Evolutionary conservation across 2,329 filamentous ascomycete genomes (phyloP).

Genomic region (Orbilia oligospora): DNA sequence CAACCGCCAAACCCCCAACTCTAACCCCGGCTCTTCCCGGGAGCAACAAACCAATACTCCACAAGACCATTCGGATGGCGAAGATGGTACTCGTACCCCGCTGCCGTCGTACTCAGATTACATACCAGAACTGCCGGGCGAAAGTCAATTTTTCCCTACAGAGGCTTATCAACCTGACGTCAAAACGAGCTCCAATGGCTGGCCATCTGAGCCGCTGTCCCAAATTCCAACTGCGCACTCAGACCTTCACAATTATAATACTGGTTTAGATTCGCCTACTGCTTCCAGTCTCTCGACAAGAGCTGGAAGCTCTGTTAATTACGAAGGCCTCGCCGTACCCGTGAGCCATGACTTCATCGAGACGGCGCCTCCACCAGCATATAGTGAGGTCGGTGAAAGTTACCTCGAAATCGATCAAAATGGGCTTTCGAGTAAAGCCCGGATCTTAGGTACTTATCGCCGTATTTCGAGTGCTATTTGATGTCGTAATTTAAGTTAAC

Average conservation of each 20-base stretch:
- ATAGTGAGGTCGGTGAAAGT: constrained; percentile 65
- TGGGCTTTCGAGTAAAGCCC: constrained; percentile 67
- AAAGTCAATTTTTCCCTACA: constrained; percentile 8
- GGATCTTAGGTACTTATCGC: constrained; percentile 63
- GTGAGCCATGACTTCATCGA: constrained; percentile 60
- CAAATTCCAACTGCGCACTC: constrained; percentile 53
- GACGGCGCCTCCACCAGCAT: constrained; percentile 67
- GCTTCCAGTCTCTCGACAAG: constrained; percentile 5
- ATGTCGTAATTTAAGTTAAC: constrained; percentile 20
- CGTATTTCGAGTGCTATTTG: background rate
- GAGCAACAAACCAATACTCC: constrained; percentile 19
- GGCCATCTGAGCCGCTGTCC: constrained; percentile 56
- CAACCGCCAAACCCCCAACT: constrained; percentile 32
- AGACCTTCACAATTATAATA: constrained; percentile 50
- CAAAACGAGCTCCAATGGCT: constrained; percentile 42
- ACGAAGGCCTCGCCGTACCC: constrained; percentile 14
- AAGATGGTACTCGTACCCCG: constrained; percentile 21
- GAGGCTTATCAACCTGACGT: constrained; percentile 30
- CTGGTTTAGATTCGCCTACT: constrained; percentile 36
- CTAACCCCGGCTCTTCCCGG: constrained; percentile 27
- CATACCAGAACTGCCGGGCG: constrained; percentile 25
- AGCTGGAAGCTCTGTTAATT: constrained; percentile 29
- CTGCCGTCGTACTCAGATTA: constrained; percentile 43
- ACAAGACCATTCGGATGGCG: constrained; percentile 9
- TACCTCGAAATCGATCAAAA: constrained; percentile 67